phyloP scores from a whole-genome alignment of 2,329 filamentous ascomycete species.

The Fusarium camptoceras region DNA sequence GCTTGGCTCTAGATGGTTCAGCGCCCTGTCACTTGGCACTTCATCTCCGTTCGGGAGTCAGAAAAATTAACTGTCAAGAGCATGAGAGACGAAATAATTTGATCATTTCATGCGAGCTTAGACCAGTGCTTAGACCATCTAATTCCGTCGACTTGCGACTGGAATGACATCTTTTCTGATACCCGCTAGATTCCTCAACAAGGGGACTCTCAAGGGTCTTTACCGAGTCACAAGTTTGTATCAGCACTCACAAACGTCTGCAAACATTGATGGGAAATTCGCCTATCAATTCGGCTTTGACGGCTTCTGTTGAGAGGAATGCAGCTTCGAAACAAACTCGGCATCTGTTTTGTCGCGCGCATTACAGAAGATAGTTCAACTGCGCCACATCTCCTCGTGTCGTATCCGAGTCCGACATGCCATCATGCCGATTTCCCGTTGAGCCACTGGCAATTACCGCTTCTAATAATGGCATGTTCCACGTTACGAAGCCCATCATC shows the following conservation, averaged over 20 bases:
- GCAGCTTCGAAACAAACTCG: slow-evolving; percentile 7
- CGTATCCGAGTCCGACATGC: slow-evolving; percentile 4
- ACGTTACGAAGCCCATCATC: neutral
- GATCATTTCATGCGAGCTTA: neutral
- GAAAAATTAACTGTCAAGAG: neutral
- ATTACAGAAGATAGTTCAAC: neutral
- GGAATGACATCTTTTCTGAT: neutral
- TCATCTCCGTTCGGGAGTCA: slow-evolving; percentile 9
- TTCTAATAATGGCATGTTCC: slow-evolving; percentile 14
- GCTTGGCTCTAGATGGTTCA: slow-evolving; percentile 42
- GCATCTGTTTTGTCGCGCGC: neutral
- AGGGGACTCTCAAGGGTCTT: slow-evolving; percentile 6
- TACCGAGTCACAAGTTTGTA: slow-evolving; percentile 21
- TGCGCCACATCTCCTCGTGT: slow-evolving; percentile 36
- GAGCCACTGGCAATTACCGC: slow-evolving; percentile 6
- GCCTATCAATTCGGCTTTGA: neutral
- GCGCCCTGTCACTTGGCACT: slow-evolving; percentile 32
- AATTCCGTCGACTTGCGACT: neutral
- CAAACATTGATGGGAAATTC: neutral
- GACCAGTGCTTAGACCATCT: neutral
- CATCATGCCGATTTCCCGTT: slow-evolving; percentile 40
- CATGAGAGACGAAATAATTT: neutral
- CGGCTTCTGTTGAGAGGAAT: neutral
- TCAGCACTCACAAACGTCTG: neutral
- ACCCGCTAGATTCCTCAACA: neutral